These are phyloP conservation scores for Melampsora americana DNA, from an alignment of 1,284 basidiomycete species.

Conservation along the genomic window DNA sequence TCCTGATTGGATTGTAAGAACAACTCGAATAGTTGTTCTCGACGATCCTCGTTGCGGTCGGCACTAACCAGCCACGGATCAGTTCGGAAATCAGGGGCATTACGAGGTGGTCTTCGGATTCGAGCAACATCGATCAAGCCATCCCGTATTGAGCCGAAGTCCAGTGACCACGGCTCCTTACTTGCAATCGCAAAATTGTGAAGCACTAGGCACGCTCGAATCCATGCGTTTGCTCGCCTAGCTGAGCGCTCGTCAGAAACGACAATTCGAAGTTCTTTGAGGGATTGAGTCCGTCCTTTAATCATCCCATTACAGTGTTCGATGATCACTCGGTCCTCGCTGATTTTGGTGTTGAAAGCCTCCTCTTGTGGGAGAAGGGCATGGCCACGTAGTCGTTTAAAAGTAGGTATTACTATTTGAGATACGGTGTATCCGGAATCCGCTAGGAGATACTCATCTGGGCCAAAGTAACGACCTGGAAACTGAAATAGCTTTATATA, in stretches of 20 bases:
- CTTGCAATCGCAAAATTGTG: background rate
- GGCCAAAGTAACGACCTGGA: background rate
- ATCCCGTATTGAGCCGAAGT: background rate
- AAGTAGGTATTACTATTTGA: background rate
- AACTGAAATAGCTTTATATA: background rate
- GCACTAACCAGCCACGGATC: background rate
- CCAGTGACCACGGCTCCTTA: background rate
- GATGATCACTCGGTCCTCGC: background rate
- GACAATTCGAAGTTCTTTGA: background rate
- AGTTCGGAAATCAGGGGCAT: background rate
- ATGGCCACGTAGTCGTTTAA: background rate
- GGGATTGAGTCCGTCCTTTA: background rate
- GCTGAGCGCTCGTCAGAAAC: background rate
- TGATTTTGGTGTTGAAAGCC: background rate
- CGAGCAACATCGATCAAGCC: background rate
- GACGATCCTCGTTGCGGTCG: background rate
- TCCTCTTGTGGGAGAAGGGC: background rate
- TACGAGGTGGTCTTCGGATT: background rate
- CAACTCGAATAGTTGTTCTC: background rate
- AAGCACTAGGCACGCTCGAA: background rate
- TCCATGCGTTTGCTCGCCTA: background rate
- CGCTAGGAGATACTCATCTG: background rate
- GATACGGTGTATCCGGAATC: background rate
- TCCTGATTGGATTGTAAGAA: too few species aligned
- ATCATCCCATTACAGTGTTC: slow-evolving; percentile 1